Evolutionary conservation across 2,329 filamentous ascomycete species (phyloP).

Genomic region (Stagonosporopsis chrysanthemi): DNA sequence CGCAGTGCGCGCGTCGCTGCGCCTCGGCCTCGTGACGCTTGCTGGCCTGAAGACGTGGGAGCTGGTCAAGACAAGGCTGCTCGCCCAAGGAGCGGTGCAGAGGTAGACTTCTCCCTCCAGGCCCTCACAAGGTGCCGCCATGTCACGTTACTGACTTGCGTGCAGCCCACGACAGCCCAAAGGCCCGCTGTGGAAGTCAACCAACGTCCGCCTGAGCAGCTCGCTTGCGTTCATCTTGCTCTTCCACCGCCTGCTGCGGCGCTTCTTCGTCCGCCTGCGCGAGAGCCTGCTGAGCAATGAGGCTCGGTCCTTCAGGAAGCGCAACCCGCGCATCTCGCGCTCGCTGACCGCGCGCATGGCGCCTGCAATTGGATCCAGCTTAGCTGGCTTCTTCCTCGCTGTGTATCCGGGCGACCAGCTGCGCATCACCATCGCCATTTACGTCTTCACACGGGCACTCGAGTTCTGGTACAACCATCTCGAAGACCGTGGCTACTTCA

Average conservation of each 20-base stretch:
- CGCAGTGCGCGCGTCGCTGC: slow-evolving; percentile 55
- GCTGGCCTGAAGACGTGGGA: slow-evolving; percentile 58
- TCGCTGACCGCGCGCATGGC: slow-evolving; percentile 83
- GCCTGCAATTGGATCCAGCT: slow-evolving; percentile 86
- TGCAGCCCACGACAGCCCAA: slow-evolving; percentile 43
- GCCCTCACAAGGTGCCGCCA: background rate
- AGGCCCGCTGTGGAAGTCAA: slow-evolving; percentile 60
- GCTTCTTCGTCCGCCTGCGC: slow-evolving; percentile 84
- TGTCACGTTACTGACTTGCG: background rate
- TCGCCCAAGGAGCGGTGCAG: slow-evolving; percentile 41
- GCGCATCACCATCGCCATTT: slow-evolving; percentile 82
- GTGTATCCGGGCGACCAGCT: slow-evolving; percentile 75
- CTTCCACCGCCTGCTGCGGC: slow-evolving; percentile 86
- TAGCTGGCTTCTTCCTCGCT: slow-evolving; percentile 84
- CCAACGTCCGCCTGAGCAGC: slow-evolving; percentile 78
- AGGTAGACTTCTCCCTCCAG: slow-evolving; percentile 18
- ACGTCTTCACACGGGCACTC: slow-evolving; percentile 78
- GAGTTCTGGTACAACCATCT: slow-evolving; percentile 88
- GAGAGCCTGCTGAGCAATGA: slow-evolving; percentile 80
- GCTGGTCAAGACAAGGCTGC: slow-evolving; percentile 47
- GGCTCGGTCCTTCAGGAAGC: slow-evolving; percentile 78
- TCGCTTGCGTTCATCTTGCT: slow-evolving; percentile 87
- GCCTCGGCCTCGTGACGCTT: slow-evolving; percentile 54
- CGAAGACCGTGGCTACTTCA: slow-evolving; percentile 72
- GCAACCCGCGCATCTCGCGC: slow-evolving; percentile 78